Evolutionary conservation across 176 grass and related monocot genomes (phyloP), one percentile per base, ranked within the genome.

Genomic region (Triticum turgidum): DNA sequence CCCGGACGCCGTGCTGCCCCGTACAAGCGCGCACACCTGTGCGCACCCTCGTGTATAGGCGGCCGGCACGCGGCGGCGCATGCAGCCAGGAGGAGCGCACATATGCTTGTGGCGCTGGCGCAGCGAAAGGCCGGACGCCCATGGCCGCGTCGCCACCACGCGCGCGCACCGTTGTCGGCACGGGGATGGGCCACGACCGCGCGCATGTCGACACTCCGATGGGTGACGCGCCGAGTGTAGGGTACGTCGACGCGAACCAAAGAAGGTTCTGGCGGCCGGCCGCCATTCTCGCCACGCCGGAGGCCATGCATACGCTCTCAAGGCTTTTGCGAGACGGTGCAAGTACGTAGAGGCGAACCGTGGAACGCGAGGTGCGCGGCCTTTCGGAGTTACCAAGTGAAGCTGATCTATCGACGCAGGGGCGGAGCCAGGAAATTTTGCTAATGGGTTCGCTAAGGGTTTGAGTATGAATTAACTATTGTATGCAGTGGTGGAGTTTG

Each of bases 361-460:
- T 12, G 25, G 3, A 17, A 41, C 39, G 39, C 35, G 35, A 35
- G 6, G 5, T 0, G 2, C 45, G 21, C 20, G 66, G 21, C 80
- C 76, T 84, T 91, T 77, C 20, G 24, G 20, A 20, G 35, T 80
- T 62, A 38, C 81, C 89, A 91, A 87, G 84, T 41, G 69, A 33
- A 54, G 82, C 42, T 11, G 47, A 49, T 59, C 10, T 21, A 80
- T 67, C 21, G 17, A 21, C 3, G 22, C 24, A 24, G 24, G 24
- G 24, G 24, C 24, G 24, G 24, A 24, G 24, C 24, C 24, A 24
- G 24, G 24, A 24, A 24, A 24, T 24, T 24, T 24, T 24, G 24
- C 24, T 24, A 24, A 24, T 24, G 24, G 24, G 24, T 24, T 24
- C 24, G 24, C 24, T 24, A 24, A 24, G 24, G 24, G 24, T 24